A percentile compares a stretch with the other conserved stretches of the same genome.
These are phyloP conservation scores for Ehretia macrophylla DNA, from an alignment of 257 asterid species.

Conservation along the genomic window DNA sequence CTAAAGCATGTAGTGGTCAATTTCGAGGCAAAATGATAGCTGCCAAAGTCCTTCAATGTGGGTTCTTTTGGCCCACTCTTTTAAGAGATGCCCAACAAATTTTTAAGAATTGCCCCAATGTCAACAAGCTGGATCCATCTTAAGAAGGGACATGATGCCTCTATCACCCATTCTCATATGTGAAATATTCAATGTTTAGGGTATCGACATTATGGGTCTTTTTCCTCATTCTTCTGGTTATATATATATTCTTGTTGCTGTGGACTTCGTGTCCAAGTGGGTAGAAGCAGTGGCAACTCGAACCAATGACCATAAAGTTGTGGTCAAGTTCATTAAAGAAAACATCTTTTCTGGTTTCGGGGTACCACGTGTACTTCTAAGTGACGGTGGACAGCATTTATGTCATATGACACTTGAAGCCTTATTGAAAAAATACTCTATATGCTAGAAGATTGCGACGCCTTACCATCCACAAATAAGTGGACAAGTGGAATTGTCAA, in stretches of 20 bases:
- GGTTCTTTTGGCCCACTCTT: neutral
- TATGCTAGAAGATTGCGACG: neutral
- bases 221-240: neutral
- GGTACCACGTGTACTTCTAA: neutral
- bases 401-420: neutral
- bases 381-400: neutral
- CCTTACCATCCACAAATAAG: neutral
- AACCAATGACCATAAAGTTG: neutral
- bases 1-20: neutral
- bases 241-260: neutral
- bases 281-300: neutral
- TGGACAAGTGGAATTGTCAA: neutral
- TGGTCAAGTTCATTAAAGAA: neutral
- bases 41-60: neutral
- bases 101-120: neutral
- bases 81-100: neutral
- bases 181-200: neutral
- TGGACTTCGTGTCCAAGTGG: conserved; percentile 4
- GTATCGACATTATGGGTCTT: neutral
- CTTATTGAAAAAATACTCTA: too few species aligned
- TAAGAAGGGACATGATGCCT: neutral
- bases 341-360: neutral
- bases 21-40: neutral
- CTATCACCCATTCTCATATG: neutral
- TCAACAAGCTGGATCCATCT: neutral